A percentile compares a stretch with the other conserved stretches of the same genome.
Evolutionary conservation across 768 basidiomycete genomes (phyloP).

Genomic region (Galerina marginata): DNA sequence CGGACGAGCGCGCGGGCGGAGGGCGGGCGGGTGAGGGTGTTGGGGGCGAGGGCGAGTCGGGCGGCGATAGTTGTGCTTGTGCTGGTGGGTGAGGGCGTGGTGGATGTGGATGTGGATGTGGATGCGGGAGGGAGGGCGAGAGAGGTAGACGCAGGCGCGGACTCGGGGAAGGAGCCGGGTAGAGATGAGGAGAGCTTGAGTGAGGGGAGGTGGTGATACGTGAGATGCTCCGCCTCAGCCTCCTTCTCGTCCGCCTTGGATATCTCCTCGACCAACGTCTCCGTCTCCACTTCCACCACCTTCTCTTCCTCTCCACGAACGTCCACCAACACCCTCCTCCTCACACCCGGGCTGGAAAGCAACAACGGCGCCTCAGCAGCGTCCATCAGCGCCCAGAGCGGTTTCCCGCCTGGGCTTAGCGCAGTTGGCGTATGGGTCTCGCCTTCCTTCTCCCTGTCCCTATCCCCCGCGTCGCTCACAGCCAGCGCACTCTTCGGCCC

Average conservation of each 20-base stretch:
- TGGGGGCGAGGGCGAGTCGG: constrained; percentile 8
- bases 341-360: background rate
- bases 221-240: background rate
- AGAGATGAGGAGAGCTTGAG: constrained; percentile 26
- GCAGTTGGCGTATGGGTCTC: background rate
- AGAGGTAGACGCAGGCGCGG: background rate
- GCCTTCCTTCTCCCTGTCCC: background rate
- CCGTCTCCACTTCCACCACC: no score
- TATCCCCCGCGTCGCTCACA: background rate
- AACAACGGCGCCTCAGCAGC: background rate
- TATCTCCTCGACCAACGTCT: background rate
- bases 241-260: background rate
- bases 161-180: constrained; percentile 35
- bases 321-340: constrained; percentile 4
- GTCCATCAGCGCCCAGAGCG: constrained; percentile 4
- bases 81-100: constrained; percentile 9
- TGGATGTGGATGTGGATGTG: constrained; percentile 12
- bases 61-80: constrained; percentile 12
- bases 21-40: constrained; percentile 12
- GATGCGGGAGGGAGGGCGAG: constrained; percentile 4
- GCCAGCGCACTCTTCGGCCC: background rate
- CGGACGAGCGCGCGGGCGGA: constrained; percentile 31
- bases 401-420: constrained; percentile 3
- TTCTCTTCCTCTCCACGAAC: background rate
- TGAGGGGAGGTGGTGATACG: background rate